A percentile compares a stretch with the other conserved stretches of the same genome.
Conservation (phyloP, 768 basidiomycete genomes). For the Rhizopogon vulgaris region DNA sequence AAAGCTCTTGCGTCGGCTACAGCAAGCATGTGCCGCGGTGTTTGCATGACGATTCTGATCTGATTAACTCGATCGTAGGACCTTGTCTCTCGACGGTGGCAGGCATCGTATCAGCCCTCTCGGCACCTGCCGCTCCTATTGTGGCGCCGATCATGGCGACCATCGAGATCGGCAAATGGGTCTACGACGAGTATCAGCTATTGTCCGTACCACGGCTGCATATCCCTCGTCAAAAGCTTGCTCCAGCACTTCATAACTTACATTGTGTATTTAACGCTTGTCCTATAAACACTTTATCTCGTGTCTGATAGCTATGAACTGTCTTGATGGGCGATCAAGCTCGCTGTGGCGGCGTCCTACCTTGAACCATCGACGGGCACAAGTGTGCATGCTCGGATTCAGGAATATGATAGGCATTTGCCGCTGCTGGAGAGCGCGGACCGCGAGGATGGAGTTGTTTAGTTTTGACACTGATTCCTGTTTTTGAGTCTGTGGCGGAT, state of each 20-base stretch:
- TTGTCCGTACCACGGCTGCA: background rate
- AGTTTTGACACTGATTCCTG: background rate
- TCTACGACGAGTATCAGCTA: background rate
- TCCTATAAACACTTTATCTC: conserved; percentile 16
- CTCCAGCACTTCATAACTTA: conserved; percentile 16
- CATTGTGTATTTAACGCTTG: conserved; percentile 18
- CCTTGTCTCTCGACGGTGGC: background rate
- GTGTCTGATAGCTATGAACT: background rate
- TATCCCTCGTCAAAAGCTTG: background rate
- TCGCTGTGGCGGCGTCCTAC: background rate
- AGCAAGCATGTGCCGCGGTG: background rate
- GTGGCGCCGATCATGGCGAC: background rate
- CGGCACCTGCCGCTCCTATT: background rate
- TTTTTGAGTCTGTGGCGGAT: background rate
- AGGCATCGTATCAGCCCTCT: background rate
- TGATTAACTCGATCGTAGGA: background rate
- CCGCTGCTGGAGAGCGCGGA: background rate
- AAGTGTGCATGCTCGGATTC: background rate
- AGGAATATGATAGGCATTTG: background rate
- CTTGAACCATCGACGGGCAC: background rate
- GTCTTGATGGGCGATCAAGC: background rate
- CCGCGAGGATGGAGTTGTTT: background rate
- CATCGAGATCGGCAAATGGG: background rate
- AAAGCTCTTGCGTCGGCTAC: conserved; percentile 4
- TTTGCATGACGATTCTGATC: too few relatives aligned